Evolutionary conservation across 2,329 filamentous ascomycete genomes (phyloP).

Genomic region (Fusarium praegraminearum): DNA sequence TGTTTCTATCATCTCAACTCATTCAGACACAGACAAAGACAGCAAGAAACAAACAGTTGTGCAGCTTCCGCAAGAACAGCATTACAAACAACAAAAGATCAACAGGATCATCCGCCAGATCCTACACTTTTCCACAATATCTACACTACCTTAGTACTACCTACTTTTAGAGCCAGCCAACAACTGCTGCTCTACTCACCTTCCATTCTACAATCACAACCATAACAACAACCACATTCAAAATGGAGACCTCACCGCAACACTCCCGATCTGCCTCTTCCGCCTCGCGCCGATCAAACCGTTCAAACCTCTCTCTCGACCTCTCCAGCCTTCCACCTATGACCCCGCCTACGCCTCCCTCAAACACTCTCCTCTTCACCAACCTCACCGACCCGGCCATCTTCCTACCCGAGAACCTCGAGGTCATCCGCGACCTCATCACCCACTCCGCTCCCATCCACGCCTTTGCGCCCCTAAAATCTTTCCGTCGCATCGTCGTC

Average conservation of each 20-base stretch:
- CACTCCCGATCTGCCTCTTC: conserved; percentile 60
- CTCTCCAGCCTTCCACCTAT: conserved; percentile 78
- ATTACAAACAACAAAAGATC: conserved; percentile 20
- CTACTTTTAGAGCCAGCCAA: conserved; percentile 14
- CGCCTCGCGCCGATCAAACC: conserved; percentile 61
- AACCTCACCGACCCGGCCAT: conserved; percentile 79
- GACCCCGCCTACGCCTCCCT: conserved; percentile 77
- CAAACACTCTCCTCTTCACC: conserved; percentile 87
- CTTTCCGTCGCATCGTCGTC: conserved; percentile 83
- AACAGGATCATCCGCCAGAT: conserved; percentile 20
- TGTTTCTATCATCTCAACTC: conserved; percentile 6
- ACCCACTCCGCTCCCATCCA: conserved; percentile 77
- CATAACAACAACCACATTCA: conserved; percentile 32
- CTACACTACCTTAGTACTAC: background rate
- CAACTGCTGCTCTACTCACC: conserved; percentile 15
- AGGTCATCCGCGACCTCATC: conserved; percentile 79
- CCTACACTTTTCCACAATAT: conserved; percentile 4
- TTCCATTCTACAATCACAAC: conserved; percentile 21
- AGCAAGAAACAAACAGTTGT: conserved; percentile 4
- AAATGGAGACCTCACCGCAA: conserved; percentile 54
- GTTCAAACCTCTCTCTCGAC: conserved; percentile 74
- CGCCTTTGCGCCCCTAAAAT: conserved; percentile 83
- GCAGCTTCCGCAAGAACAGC: background rate
- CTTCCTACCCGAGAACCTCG: conserved; percentile 79
- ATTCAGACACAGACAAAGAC: conserved; percentile 9